phyloP scores from a whole-genome alignment of 1,139 yeast genomes.

The Geotrichum carabidarum region DNA sequence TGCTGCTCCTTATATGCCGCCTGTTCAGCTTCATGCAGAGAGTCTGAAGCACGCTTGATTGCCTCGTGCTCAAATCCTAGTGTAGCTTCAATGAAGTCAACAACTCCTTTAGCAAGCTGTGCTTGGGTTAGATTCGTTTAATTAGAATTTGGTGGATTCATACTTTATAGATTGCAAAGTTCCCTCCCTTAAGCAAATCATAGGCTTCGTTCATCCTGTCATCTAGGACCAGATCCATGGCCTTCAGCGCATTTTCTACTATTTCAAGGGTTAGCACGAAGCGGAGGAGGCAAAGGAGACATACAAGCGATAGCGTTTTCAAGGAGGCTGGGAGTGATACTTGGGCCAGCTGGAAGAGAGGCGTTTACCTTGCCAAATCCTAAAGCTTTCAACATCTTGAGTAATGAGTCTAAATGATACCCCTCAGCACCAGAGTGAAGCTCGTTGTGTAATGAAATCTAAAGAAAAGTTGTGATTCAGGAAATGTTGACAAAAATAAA shows the following conservation, averaged over 20 bases:
- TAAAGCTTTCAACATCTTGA: constrained; percentile 18
- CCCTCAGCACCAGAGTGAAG: too few species aligned
- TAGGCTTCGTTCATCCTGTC: constrained; percentile 74
- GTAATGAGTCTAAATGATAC: too few species aligned
- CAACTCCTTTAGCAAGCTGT: constrained; percentile 72
- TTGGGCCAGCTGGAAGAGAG: constrained; percentile 12
- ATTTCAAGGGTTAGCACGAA: background rate
- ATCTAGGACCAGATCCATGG: constrained; percentile 87
- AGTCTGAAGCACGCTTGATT: constrained; percentile 69
- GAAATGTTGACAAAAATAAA: too few species aligned
- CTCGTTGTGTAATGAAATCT: too few species aligned
- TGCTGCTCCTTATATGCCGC: constrained; percentile 60
- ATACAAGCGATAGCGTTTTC: constrained; percentile 21
- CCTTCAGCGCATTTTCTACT: constrained; percentile 70
- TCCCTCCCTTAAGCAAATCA: constrained; percentile 46
- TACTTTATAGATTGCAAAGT: constrained; percentile 33
- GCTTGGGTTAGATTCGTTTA: background rate
- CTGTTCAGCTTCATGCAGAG: constrained; percentile 67
- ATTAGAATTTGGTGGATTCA: background rate
- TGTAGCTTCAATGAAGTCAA: constrained; percentile 86
- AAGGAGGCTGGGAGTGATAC: constrained; percentile 17
- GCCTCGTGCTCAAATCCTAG: constrained; percentile 87
- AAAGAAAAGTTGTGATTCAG: too few species aligned
- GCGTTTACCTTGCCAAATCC: constrained; percentile 17
- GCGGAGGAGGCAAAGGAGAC: background rate